Percentiles rank a stretch among this genome's conserved stretches.
Conservation (phyloP, 257 asterid species). For the Thymus quinquecostatus region DNA sequence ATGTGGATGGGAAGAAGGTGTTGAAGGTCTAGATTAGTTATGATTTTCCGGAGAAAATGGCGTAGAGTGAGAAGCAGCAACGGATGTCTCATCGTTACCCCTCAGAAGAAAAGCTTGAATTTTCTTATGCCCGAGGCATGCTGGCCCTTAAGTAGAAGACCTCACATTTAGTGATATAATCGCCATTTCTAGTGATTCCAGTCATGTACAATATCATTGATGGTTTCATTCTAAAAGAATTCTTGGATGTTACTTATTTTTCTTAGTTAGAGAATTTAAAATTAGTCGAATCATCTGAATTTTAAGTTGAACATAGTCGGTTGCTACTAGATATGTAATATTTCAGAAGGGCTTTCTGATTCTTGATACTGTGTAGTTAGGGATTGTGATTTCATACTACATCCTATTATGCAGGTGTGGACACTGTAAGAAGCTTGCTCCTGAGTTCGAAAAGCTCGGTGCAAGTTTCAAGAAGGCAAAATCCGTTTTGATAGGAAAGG, state of each 20-base stretch:
- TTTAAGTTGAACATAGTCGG: background rate
- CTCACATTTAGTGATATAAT: too few relatives aligned
- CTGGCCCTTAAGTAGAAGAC: too few relatives aligned
- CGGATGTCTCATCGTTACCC: too few relatives aligned
- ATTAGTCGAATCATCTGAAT: background rate
- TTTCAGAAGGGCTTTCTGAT: background rate
- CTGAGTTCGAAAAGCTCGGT: slow-evolving; percentile 88
- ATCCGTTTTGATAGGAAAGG: slow-evolving; percentile 92
- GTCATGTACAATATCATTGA: background rate
- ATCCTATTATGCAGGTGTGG: slow-evolving; percentile 75
- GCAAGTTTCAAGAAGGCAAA: slow-evolving; percentile 92
- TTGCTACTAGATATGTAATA: background rate
- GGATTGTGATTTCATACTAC: slow-evolving; percentile 19
- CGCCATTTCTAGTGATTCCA: background rate
- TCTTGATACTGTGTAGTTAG: slow-evolving; percentile 14
- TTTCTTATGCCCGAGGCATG: too few relatives aligned
- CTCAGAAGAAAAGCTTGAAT: too few relatives aligned
- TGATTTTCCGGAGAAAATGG: background rate
- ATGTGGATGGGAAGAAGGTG: background rate
- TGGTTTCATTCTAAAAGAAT: too few relatives aligned
- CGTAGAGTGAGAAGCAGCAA: background rate
- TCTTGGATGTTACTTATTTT: too few relatives aligned
- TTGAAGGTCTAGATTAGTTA: background rate
- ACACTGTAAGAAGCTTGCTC: slow-evolving; percentile 97
- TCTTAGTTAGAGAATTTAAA: too few relatives aligned